Evolutionary conservation across 2,329 filamentous ascomycete genomes (phyloP).

Genomic region (Beauveria rudraprayagi): DNA sequence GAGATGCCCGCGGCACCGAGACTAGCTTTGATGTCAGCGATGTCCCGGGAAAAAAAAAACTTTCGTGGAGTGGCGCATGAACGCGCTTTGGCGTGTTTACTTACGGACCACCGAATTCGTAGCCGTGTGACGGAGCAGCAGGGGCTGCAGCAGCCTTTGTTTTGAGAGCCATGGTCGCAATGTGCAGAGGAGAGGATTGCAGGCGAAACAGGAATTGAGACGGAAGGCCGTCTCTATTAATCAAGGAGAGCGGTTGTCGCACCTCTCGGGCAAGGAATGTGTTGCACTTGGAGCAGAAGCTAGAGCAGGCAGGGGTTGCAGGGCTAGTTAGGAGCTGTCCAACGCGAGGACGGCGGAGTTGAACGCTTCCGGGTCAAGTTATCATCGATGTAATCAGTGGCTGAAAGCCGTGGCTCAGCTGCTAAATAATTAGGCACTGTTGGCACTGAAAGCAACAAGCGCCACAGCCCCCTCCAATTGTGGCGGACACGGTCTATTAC

Average conservation of each 20-base stretch:
- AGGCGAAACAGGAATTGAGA: neutral
- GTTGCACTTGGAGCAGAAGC: neutral
- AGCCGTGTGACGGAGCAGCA: slow-evolving; percentile 29
- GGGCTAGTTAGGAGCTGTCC: neutral
- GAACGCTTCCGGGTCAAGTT: slow-evolving; percentile 20
- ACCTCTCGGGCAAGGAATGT: neutral
- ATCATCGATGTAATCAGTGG: slow-evolving; percentile 13
- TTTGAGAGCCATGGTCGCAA: slow-evolving; percentile 24
- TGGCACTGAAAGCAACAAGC: neutral
- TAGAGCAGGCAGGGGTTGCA: neutral
- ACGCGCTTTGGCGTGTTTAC: slow-evolving; percentile 15
- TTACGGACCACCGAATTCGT: slow-evolving; percentile 47
- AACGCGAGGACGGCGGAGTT: slow-evolving; percentile 14
- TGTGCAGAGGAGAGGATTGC: neutral
- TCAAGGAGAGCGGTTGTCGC: neutral
- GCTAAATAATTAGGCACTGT: too few relatives aligned
- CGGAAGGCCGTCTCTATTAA: neutral
- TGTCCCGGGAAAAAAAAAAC: slow-evolving; percentile 10
- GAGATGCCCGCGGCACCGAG: slow-evolving; percentile 70
- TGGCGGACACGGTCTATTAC: neutral
- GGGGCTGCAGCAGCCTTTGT: slow-evolving; percentile 19
- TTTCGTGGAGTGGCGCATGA: neutral
- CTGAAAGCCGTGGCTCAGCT: neutral
- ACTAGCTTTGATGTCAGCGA: slow-evolving; percentile 34
- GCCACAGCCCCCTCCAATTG: neutral